A percentile compares a stretch with the other conserved stretches of the same genome.
phyloP scores from a whole-genome alignment of 495 filamentous ascomycete genomes.

The Lasiosphaeria hispida region DNA sequence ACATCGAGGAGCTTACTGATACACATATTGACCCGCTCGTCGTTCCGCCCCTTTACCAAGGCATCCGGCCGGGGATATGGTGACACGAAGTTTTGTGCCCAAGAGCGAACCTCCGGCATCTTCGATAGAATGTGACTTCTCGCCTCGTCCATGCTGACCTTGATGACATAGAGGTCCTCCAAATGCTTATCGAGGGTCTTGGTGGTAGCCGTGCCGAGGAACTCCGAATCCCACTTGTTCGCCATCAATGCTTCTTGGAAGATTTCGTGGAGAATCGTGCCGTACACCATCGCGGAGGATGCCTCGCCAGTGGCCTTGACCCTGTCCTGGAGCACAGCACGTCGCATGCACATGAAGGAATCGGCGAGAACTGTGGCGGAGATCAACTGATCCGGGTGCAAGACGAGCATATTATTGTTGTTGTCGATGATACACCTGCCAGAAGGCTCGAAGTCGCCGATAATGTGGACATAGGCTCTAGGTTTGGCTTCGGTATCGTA shows the following conservation, averaged over 20 bases:
- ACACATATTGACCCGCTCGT: slow-evolving; percentile 68
- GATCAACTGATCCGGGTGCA: slow-evolving; percentile 93
- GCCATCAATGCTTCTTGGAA: slow-evolving; percentile 86
- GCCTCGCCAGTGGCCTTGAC: slow-evolving; percentile 82
- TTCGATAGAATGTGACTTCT: slow-evolving; percentile 75
- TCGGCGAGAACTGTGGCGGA: slow-evolving; percentile 92
- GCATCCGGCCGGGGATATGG: slow-evolving; percentile 67
- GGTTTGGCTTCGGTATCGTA: slow-evolving; percentile 67
- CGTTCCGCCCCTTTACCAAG: slow-evolving; percentile 74
- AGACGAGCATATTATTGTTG: slow-evolving; percentile 76
- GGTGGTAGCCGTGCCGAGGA: slow-evolving; percentile 61
- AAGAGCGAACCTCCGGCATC: slow-evolving; percentile 70
- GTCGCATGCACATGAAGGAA: slow-evolving; percentile 82
- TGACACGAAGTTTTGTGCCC: slow-evolving; percentile 79
- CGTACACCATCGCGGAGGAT: slow-evolving; percentile 77
- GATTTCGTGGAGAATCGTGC: slow-evolving; percentile 87
- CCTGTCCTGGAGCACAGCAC: slow-evolving; percentile 88
- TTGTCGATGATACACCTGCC: slow-evolving; percentile 76
- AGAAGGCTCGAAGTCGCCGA: slow-evolving; percentile 68
- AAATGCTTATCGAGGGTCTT: slow-evolving; percentile 66
- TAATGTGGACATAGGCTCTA: slow-evolving; percentile 77
- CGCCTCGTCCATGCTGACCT: slow-evolving; percentile 68
- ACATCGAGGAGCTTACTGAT: slow-evolving; percentile 93
- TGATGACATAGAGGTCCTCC: slow-evolving; percentile 82
- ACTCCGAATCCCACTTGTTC: slow-evolving; percentile 74